phyloP scores from a whole-genome alignment of 2,329 filamentous ascomycete species.

The Exserohilum turcica region DNA sequence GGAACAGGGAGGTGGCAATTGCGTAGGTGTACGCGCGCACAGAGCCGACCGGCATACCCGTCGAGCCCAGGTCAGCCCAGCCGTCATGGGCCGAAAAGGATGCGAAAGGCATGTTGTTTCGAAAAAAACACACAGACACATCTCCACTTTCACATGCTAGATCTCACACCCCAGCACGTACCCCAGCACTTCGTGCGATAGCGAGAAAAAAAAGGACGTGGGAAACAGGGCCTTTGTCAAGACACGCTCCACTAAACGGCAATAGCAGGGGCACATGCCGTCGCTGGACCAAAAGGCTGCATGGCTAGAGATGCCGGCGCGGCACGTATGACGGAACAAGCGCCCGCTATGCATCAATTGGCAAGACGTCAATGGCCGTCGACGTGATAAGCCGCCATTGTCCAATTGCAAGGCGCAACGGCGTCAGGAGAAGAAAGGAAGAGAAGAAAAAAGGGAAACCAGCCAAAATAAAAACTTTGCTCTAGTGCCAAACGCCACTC shows the following conservation, averaged over 20 bases:
- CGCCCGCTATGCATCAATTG: slow-evolving; percentile 7
- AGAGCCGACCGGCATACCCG: not conserved
- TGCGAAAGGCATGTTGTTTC: not conserved
- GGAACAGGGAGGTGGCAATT: not conserved
- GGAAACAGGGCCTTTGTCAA: slow-evolving; percentile 2
- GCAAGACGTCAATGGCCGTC: not conserved
- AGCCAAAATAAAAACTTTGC: not conserved
- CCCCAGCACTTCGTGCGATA: too few species aligned
- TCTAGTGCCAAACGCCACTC: too few species aligned
- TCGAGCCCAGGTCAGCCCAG: not conserved
- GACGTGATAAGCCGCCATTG: slow-evolving; percentile 12
- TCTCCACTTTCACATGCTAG: slow-evolving; percentile 28
- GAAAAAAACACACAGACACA: not conserved
- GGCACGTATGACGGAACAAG: slow-evolving; percentile 18
- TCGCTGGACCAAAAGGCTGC: slow-evolving; percentile 10
- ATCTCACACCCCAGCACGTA: too few species aligned
- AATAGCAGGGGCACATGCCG: slow-evolving; percentile 11
- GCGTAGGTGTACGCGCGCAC: not conserved
- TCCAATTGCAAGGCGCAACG: slow-evolving; percentile 12
- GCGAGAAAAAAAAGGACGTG: not conserved
- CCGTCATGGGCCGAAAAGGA: not conserved
- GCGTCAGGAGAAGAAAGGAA: not conserved
- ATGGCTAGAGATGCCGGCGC: slow-evolving; percentile 4
- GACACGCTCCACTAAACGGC: slow-evolving; percentile 12
- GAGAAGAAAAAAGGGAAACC: not conserved